phyloP scores from a whole-genome alignment of 345 rosid genomes.

The Gynandropsis gynandra region DNA sequence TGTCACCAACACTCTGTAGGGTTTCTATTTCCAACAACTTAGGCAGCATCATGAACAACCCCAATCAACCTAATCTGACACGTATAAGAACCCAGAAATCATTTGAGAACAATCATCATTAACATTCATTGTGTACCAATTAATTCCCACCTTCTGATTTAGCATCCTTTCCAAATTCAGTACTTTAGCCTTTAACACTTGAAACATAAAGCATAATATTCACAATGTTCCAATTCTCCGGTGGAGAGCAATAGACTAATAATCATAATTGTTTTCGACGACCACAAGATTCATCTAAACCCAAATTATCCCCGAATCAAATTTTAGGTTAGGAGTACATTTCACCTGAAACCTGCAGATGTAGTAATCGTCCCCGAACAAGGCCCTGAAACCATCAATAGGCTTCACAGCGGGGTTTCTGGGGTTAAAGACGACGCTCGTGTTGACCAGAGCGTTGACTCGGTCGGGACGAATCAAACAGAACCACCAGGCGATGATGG shows the following conservation, averaged over 20 bases:
- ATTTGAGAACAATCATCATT: neutral
- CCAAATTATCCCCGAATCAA: neutral
- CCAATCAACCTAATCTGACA: slow-evolving; percentile 3
- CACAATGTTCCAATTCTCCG: neutral
- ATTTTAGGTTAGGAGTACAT: neutral
- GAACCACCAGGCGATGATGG: slow-evolving; percentile 49
- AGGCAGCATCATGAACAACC: neutral
- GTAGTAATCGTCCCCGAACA: slow-evolving; percentile 61
- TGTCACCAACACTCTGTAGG: neutral
- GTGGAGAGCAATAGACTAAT: neutral
- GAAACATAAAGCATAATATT: too few relatives aligned
- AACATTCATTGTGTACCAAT: neutral
- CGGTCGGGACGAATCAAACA: slow-evolving; percentile 59
- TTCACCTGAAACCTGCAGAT: slow-evolving; percentile 73
- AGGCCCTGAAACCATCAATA: slow-evolving; percentile 33
- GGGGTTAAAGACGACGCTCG: slow-evolving; percentile 39
- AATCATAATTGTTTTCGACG: neutral
- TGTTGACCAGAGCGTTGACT: slow-evolving; percentile 60
- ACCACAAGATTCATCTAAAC: neutral
- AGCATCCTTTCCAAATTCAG: too few relatives aligned
- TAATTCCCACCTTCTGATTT: too few relatives aligned
- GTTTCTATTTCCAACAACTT: neutral
- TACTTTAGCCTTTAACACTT: too few relatives aligned
- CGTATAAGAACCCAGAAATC: neutral
- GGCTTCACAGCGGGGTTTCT: slow-evolving; percentile 41